Percentiles rank a stretch among this genome's conserved stretches.
Conservation (phyloP, 306 rosid species). For the Trichosanthes cucumerina region DNA sequence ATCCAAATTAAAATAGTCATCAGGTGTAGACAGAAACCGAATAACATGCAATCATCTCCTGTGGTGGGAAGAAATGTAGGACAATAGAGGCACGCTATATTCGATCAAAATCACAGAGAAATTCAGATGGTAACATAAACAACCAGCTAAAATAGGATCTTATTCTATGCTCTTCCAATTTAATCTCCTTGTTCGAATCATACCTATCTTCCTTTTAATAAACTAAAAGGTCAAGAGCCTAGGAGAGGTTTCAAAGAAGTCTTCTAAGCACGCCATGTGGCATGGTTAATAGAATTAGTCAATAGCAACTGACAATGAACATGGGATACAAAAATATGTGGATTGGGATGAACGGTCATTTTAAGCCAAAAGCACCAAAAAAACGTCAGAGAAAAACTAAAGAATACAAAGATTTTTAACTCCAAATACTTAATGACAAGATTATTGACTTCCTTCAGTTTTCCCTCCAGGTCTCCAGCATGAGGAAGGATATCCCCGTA, state of each 20-base stretch:
- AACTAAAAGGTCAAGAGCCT: background rate
- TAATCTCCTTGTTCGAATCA: background rate
- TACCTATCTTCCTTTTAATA: background rate
- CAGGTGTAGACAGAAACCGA: background rate
- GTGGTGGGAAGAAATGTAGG: background rate
- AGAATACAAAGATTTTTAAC: background rate
- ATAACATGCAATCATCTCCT: background rate
- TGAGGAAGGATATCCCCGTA: background rate
- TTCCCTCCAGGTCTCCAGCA: background rate
- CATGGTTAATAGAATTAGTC: background rate
- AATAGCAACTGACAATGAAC: background rate
- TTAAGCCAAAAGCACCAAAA: background rate
- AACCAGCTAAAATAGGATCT: background rate
- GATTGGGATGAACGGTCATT: background rate
- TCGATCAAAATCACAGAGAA: background rate
- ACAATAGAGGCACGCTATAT: background rate
- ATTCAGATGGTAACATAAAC: background rate
- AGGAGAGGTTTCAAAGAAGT: background rate
- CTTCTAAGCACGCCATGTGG: background rate
- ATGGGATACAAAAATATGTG: background rate
- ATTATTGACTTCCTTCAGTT: background rate
- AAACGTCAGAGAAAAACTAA: background rate
- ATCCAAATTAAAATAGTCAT: background rate
- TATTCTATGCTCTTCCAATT: background rate
- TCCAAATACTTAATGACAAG: background rate